A percentile compares a stretch with the other conserved stretches of the same genome.
Conservation (phyloP, 2,329 filamentous ascomycete genomes). For the Colletotrichum godetiae region DNA sequence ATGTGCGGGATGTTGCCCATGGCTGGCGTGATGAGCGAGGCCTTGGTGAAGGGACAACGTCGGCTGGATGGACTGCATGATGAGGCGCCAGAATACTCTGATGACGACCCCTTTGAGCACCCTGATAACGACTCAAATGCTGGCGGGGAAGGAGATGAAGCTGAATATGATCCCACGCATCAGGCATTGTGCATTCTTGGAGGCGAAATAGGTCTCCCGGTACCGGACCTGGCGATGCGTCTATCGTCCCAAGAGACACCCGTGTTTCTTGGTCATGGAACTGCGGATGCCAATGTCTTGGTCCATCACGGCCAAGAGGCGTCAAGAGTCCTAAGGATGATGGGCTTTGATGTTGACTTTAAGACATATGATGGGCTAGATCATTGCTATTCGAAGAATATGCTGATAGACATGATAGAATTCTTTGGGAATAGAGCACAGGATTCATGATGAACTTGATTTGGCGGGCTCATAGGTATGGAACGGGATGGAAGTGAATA, state of each 20-base stretch:
- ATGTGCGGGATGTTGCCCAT: constrained; percentile 61
- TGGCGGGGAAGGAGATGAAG: neutral
- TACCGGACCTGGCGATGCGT: neutral
- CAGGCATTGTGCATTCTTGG: constrained; percentile 6
- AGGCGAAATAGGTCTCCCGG: constrained; percentile 18
- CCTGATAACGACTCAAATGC: neutral
- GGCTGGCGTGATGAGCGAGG: constrained; percentile 42
- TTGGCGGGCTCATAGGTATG: neutral
- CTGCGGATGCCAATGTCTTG: constrained; percentile 54
- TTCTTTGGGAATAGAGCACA: constrained; percentile 41
- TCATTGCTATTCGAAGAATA: constrained; percentile 57
- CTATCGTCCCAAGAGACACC: constrained; percentile 46
- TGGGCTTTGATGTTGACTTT: constrained; percentile 50
- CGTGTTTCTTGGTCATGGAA: constrained; percentile 59
- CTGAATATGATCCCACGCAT: neutral
- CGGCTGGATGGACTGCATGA: neutral
- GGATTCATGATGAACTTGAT: too few species aligned
- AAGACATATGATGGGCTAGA: constrained; percentile 53
- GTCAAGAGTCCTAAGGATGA: constrained; percentile 43
- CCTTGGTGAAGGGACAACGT: neutral
- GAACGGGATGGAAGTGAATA: neutral
- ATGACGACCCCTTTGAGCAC: neutral
- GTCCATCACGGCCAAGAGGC: constrained; percentile 48
- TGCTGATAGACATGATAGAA: constrained; percentile 50
- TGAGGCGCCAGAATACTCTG: neutral